Conservation (phyloP, 1,284 basidiomycete genomes). For the Tilletia walkeri region DNA sequence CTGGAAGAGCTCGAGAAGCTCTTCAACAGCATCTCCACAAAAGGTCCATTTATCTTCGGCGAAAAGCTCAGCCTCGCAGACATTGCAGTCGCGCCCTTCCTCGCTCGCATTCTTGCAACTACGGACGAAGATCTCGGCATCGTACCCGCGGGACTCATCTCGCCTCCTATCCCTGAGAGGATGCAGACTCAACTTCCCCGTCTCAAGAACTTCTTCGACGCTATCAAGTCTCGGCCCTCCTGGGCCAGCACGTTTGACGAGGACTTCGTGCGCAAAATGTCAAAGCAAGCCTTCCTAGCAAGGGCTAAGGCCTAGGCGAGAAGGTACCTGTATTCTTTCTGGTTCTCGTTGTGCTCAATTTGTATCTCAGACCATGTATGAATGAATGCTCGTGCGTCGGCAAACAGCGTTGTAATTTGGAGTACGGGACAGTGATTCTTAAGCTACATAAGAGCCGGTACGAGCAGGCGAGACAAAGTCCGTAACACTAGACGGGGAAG, state of each 20-base stretch:
- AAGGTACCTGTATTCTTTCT: too few relatives aligned
- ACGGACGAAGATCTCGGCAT: neutral
- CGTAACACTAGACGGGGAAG: too few relatives aligned
- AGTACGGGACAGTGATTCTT: too few relatives aligned
- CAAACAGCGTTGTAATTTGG: too few relatives aligned
- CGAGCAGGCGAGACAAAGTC: too few relatives aligned
- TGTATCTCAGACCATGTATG: too few relatives aligned
- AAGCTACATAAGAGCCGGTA: too few relatives aligned
- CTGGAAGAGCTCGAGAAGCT: neutral
- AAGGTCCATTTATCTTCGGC: neutral
- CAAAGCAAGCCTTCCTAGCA: neutral
- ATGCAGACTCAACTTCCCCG: neutral
- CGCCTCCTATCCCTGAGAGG: conserved; percentile 5
- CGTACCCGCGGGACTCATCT: neutral
- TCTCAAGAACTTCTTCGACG: neutral
- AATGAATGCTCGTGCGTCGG: too few relatives aligned
- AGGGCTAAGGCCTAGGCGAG: neutral
- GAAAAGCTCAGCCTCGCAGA: neutral
- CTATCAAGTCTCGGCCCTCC: neutral
- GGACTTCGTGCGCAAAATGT: neutral
- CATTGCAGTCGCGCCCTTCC: neutral
- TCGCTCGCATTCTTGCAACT: neutral
- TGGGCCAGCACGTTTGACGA: neutral
- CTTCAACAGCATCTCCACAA: neutral
- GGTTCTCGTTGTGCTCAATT: too few relatives aligned